Percentiles rank a stretch among this genome's conserved stretches.
These are phyloP conservation scores for Polytrichum commune DNA, from an alignment of 225 moss, liverwort and hornwort species.

Conservation along the genomic window DNA sequence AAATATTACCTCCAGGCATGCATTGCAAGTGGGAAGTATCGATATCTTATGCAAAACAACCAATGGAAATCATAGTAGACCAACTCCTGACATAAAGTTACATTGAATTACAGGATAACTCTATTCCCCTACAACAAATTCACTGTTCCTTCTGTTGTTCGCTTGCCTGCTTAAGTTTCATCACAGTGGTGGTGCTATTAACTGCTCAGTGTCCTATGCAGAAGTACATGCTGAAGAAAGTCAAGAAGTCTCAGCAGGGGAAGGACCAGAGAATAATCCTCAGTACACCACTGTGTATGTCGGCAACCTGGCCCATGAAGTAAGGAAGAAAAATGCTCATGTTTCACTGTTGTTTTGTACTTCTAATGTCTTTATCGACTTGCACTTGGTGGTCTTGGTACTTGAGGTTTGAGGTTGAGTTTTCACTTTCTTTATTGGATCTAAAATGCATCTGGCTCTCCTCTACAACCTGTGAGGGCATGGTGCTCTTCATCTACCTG, in stretches of 20 bases:
- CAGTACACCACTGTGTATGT: constrained; percentile 33
- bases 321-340: neutral
- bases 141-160: no score
- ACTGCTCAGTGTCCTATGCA: neutral
- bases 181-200: neutral
- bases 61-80: no score
- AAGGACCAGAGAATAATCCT: constrained; percentile 25
- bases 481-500: no score
- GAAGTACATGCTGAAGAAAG: constrained; percentile 13
- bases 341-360: neutral
- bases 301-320: constrained; percentile 28
- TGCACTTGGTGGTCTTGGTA: neutral
- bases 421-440: neutral
- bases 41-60: no score
- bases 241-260: constrained; percentile 17
- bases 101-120: no score
- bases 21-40: no score
- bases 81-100: no score
- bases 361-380: neutral
- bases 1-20: no score
- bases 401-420: neutral
- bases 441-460: no score
- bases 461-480: no score
- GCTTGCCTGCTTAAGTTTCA: no score
- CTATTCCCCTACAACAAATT: no score